Evolutionary conservation across 2,329 filamentous ascomycete species (phyloP), one percentile per base, ranked within the genome.

Genomic region (Cladosporium sp.): DNA sequence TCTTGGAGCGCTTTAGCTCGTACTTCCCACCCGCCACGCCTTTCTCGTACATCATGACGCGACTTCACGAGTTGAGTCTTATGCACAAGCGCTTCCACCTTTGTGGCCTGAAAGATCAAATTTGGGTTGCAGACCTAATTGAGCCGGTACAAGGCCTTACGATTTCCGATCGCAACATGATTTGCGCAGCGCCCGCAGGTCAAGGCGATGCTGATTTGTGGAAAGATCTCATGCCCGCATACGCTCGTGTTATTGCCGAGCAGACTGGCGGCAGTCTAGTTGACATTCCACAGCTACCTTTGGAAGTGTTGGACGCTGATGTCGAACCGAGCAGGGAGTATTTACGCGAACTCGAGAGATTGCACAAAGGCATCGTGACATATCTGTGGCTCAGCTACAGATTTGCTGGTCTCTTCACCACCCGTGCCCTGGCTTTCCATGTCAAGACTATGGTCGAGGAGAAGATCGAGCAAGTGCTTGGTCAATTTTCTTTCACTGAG

Each of bases 361-460:
- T 98, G 13, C 93, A 98, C 72, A 87, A 88, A 62, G 77, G 82
- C 28, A 74, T 98, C 35, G 89, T 92, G 42, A 74, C 91, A 43
- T 98, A 97, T 66, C 77, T 95, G 2, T 98, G 93, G 93, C 77
- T 98, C 13, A 92, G 87, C 61, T 97, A 92, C 70, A 85, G 92
- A 6, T 95, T 92, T 68, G 77, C 83, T 3, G 87, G 88, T 45
- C 78, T 95, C 46, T 95, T 96, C 68, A 79, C 75, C 5, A 87
- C 85, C 58, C 82, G 92, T 61, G 75, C 75, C 0, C 75, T 95
- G 41, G 90, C 89, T 0, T 85, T 87, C 58, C 84, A 95, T 65
- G 82, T 89, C 45, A 95, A 95, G 65, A 70, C 72, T 6, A 67
- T 95, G 46, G 84, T 91, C 2, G 91, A 96, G 71, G 77, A 82